Evolutionary conservation across 176 grass and related monocot species (phyloP).

Genomic region (Lolium rigidum): DNA sequence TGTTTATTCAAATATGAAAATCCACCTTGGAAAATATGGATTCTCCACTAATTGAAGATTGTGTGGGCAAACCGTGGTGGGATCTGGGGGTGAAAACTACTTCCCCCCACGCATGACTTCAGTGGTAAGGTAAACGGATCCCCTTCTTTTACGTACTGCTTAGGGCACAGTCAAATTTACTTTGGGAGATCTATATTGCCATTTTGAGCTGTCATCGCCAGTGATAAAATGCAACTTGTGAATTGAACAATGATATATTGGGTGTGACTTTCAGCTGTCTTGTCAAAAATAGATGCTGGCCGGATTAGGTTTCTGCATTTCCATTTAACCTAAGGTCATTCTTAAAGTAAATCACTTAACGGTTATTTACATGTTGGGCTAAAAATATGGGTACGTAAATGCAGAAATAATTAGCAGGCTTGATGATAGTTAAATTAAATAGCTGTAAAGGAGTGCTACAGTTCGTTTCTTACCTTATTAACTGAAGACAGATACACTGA

Average conservation of each 20-base stretch:
- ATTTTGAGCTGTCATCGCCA: neutral
- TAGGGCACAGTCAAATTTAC: neutral
- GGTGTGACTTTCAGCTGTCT: slow-evolving; percentile 27
- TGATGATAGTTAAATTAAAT: neutral
- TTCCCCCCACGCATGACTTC: neutral
- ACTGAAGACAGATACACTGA: neutral
- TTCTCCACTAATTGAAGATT: slow-evolving; percentile 49
- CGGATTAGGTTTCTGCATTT: neutral
- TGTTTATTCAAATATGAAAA: neutral
- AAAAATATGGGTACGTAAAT: neutral
- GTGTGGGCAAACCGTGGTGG: slow-evolving; percentile 5
- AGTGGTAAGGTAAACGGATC: neutral
- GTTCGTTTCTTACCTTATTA: neutral
- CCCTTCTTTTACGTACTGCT: neutral
- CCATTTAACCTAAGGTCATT: neutral
- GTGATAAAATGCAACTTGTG: neutral
- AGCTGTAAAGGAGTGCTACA: neutral
- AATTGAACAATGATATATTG: neutral
- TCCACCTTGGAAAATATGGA: slow-evolving; percentile 35
- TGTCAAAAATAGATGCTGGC: slow-evolving; percentile 21
- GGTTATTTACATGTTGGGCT: neutral
- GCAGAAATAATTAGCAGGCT: neutral
- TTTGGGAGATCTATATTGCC: neutral
- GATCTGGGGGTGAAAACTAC: slow-evolving; percentile 22
- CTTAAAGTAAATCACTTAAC: neutral